Conservation (phyloP, 768 basidiomycete species). For the Lentinula aciculospora region DNA sequence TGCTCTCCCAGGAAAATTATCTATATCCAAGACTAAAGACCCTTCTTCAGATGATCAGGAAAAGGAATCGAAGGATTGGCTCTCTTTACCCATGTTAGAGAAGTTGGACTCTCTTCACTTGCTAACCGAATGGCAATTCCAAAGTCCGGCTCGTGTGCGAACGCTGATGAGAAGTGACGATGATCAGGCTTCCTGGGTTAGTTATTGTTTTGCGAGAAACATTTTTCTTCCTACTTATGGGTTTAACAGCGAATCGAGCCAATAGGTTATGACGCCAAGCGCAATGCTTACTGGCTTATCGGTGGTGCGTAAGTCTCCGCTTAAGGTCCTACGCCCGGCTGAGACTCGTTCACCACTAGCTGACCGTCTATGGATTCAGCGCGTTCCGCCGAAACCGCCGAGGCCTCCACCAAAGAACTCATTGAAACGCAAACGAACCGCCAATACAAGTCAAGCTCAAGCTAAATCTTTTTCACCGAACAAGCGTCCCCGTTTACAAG, state of each 20-base stretch:
- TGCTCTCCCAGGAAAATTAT: not conserved
- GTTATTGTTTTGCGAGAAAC: slow-evolving; percentile 18
- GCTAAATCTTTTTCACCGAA: slow-evolving; percentile 12
- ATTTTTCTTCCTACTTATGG: slow-evolving; percentile 4
- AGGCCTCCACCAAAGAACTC: slow-evolving; percentile 19
- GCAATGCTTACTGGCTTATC: slow-evolving; percentile 82
- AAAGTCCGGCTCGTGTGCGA: slow-evolving; percentile 66
- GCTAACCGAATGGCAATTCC: slow-evolving; percentile 84
- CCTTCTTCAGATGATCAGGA: not conserved
- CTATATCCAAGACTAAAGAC: not conserved
- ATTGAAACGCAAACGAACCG: slow-evolving; percentile 35
- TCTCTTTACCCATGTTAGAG: slow-evolving; percentile 58
- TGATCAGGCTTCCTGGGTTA: slow-evolving; percentile 72
- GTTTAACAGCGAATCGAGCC: slow-evolving; percentile 69
- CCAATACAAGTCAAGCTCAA: slow-evolving; percentile 30
- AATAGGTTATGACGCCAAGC: slow-evolving; percentile 75
- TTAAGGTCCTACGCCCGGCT: not conserved
- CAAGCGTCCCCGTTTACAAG: slow-evolving; percentile 9
- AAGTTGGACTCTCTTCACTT: slow-evolving; percentile 74
- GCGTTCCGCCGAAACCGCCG: slow-evolving; percentile 48
- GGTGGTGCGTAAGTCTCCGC: slow-evolving; percentile 48
- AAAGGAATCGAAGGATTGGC: slow-evolving; percentile 55
- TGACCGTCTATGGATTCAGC: slow-evolving; percentile 84
- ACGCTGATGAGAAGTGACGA: slow-evolving; percentile 75
- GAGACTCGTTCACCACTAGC: slow-evolving; percentile 31